Conservation (phyloP, 805 yeast species). For the Wickerhamiella lipophila region DNA sequence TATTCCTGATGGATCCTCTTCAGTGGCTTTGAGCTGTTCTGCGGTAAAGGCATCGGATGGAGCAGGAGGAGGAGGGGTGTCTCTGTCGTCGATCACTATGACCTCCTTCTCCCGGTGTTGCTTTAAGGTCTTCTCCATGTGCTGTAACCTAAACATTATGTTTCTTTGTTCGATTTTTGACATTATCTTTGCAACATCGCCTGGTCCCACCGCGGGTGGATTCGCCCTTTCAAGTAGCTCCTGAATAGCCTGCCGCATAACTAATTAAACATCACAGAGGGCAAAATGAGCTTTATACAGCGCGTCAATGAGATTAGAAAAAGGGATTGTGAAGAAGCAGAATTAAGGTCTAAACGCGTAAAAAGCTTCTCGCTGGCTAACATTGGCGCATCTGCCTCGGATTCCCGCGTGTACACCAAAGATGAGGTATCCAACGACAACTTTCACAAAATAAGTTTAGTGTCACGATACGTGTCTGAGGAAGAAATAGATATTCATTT, state of each 20-base stretch:
- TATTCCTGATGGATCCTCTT: not conserved
- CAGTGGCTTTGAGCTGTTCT: not conserved
- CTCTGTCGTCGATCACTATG: not conserved
- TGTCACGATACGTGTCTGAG: constrained; percentile 30
- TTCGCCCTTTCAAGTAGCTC: not conserved
- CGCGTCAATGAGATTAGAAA: not conserved
- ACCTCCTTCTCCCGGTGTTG: not conserved
- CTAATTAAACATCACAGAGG: not conserved
- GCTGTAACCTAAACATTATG: not conserved
- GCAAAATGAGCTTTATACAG: constrained; percentile 1
- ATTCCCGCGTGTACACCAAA: not conserved
- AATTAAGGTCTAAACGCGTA: not conserved
- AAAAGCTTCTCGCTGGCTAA: not conserved
- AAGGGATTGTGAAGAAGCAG: not conserved
- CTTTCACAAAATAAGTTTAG: not conserved
- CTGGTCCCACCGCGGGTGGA: not conserved
- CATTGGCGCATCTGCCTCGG: constrained; percentile 9
- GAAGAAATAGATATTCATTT: constrained; percentile 31
- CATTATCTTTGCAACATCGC: not conserved
- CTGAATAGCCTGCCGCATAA: not conserved
- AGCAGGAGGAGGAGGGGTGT: not conserved
- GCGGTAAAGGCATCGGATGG: too few species aligned
- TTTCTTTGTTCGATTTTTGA: not conserved
- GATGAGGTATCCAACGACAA: not conserved
- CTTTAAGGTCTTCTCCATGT: not conserved